Evolutionary conservation across 306 rosid species (phyloP).

Genomic region (Pterocarpus macrocarpus): DNA sequence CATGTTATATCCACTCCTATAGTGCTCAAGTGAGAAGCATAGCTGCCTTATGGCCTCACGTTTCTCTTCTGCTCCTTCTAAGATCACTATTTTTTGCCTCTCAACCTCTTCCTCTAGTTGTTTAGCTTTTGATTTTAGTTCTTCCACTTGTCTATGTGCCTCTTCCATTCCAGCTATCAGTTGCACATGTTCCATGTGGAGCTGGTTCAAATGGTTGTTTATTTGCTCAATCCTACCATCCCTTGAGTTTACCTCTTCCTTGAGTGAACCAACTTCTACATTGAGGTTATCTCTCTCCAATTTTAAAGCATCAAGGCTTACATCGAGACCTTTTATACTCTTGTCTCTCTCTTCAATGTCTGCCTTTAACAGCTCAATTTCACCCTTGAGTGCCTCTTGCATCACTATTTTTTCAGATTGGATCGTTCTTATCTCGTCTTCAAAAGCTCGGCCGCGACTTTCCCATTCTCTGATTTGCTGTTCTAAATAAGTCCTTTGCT

Average conservation of each 20-base stretch:
- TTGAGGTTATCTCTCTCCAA: slow-evolving; percentile 66
- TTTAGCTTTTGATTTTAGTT: slow-evolving; percentile 58
- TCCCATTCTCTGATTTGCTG: slow-evolving; percentile 79
- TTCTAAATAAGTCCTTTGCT: slow-evolving; percentile 56
- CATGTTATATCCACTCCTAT: slow-evolving; percentile 65
- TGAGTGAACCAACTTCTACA: slow-evolving; percentile 52
- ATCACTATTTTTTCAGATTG: slow-evolving; percentile 63
- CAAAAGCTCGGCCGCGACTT: slow-evolving; percentile 70
- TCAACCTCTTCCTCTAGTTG: slow-evolving; percentile 74
- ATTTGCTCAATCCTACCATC: slow-evolving; percentile 57
- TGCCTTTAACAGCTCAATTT: slow-evolving; percentile 60
- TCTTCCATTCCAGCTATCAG: slow-evolving; percentile 62
- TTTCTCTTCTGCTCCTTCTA: slow-evolving; percentile 86
- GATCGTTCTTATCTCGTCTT: slow-evolving; percentile 84
- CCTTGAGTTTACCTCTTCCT: slow-evolving; percentile 53
- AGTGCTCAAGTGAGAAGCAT: slow-evolving; percentile 88
- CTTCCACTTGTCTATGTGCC: slow-evolving; percentile 55
- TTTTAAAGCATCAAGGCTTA: slow-evolving; percentile 51
- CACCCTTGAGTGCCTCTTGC: slow-evolving; percentile 62
- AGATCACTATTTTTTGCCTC: slow-evolving; percentile 66
- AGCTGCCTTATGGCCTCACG: slow-evolving; percentile 94
- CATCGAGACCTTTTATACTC: slow-evolving; percentile 56
- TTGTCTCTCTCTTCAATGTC: slow-evolving; percentile 57
- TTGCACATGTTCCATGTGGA: slow-evolving; percentile 62
- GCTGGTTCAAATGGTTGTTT: slow-evolving; percentile 59